Percentiles rank a stretch among this genome's conserved stretches.
Evolutionary conservation across 208 protist species (phyloP).

Genomic region (Naegleria lovaniensis): DNA sequence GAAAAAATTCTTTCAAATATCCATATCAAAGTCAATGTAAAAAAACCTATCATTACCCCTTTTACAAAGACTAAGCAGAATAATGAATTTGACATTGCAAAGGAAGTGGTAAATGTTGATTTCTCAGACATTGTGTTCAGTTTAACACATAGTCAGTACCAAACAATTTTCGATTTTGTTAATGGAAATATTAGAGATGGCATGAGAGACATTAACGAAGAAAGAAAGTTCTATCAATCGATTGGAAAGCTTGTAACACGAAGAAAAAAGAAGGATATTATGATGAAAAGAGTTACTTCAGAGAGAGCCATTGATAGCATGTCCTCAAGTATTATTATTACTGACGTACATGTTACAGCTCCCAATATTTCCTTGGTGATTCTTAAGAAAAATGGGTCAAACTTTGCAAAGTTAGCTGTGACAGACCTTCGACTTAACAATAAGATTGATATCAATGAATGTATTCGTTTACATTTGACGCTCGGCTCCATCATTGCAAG

Average conservation of each 20-base stretch:
- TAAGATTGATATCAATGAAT: not conserved
- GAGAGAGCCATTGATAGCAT: not conserved
- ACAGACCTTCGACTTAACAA: not conserved
- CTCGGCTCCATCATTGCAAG: not conserved
- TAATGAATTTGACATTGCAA: not conserved
- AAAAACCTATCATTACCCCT: not conserved
- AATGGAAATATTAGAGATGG: slow-evolving; percentile 21
- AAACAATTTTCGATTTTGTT: slow-evolving; percentile 10
- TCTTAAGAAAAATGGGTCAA: not conserved
- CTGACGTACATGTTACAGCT: not conserved
- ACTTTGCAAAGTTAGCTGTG: not conserved
- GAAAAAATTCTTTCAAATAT: not conserved
- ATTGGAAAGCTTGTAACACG: not conserved
- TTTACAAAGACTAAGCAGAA: not conserved
- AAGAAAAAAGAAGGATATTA: not conserved
- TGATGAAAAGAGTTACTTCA: not conserved
- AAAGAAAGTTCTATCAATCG: not conserved
- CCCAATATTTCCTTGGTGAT: not conserved
- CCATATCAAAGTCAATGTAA: not conserved
- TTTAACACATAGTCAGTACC: not conserved
- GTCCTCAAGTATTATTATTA: not conserved
- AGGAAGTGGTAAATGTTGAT: not conserved
- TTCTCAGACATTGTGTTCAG: not conserved
- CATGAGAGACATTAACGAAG: not conserved
- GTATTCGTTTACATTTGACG: not conserved